phyloP scores from a whole-genome alignment of 2,329 filamentous ascomycete genomes.

The Didymella sp. region DNA sequence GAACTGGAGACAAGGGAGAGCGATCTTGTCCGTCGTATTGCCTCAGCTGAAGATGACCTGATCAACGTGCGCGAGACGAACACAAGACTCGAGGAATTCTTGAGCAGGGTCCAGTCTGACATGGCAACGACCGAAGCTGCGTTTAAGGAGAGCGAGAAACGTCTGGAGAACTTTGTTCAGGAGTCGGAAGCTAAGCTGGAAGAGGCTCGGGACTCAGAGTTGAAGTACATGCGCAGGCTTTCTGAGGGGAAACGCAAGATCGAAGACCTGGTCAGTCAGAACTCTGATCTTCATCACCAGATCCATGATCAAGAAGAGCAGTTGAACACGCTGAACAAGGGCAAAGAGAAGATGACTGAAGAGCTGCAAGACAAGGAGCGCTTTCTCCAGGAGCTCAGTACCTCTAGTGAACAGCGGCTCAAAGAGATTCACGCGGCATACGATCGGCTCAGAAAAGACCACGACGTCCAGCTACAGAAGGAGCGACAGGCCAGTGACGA shows the following conservation, averaged over 20 bases:
- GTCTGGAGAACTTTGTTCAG: slow-evolving; percentile 35
- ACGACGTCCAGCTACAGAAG: slow-evolving; percentile 25
- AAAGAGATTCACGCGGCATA: slow-evolving; percentile 33
- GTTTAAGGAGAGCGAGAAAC: slow-evolving; percentile 41
- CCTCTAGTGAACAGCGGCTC: slow-evolving; percentile 31
- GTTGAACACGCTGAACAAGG: slow-evolving; percentile 30
- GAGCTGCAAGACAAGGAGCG: slow-evolving; percentile 39
- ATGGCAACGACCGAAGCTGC: slow-evolving; percentile 41
- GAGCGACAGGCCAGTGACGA: slow-evolving; percentile 14
- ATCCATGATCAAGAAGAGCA: slow-evolving; percentile 37
- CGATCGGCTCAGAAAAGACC: slow-evolving; percentile 28
- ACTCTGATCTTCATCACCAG: slow-evolving; percentile 37
- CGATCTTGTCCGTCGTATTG: slow-evolving; percentile 36
- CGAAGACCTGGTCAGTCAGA: slow-evolving; percentile 37
- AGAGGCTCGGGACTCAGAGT: slow-evolving; percentile 34
- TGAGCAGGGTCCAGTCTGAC: slow-evolving; percentile 41
- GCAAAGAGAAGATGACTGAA: slow-evolving; percentile 30
- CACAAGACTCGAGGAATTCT: slow-evolving; percentile 40
- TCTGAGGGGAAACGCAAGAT: slow-evolving; percentile 40
- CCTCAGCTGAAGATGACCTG: slow-evolving; percentile 44
- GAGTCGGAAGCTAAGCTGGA: slow-evolving; percentile 42
- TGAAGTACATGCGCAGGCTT: slow-evolving; percentile 43
- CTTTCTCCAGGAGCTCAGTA: slow-evolving; percentile 35
- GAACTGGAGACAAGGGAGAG: slow-evolving; percentile 41
- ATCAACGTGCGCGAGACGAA: slow-evolving; percentile 39